A percentile compares a stretch with the other conserved stretches of the same genome.
These are phyloP conservation scores for Kodamaea suecica DNA, from an alignment of 1,139 yeast species.

Conservation along the genomic window DNA sequence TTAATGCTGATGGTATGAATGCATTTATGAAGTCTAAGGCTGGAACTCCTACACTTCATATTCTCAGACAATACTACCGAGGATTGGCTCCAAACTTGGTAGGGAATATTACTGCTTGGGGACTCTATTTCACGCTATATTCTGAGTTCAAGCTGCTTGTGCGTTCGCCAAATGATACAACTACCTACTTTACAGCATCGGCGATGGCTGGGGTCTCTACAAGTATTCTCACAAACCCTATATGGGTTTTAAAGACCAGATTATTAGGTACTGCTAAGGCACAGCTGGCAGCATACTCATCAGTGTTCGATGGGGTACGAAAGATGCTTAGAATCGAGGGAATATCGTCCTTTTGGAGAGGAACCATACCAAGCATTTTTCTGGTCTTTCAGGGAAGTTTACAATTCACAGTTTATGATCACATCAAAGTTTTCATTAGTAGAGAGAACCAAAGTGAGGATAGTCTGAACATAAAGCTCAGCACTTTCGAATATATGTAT, in stretches of 20 bases:
- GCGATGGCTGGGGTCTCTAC: constrained; percentile 70
- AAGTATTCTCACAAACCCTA: constrained; percentile 78
- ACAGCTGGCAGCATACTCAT: constrained; percentile 51
- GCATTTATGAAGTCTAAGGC: background rate
- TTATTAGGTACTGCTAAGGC: constrained; percentile 59
- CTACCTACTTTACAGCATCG: constrained; percentile 37
- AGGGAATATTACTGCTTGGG: constrained; percentile 90
- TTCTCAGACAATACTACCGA: constrained; percentile 49
- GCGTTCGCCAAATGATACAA: constrained; percentile 19
- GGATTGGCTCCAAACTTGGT: constrained; percentile 78
- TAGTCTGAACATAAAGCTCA: constrained; percentile 8
- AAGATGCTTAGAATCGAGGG: constrained; percentile 64
- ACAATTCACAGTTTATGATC: constrained; percentile 83
- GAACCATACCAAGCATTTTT: constrained; percentile 74
- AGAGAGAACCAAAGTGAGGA: constrained; percentile 1
- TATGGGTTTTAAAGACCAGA: constrained; percentile 90
- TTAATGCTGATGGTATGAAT: constrained; percentile 13
- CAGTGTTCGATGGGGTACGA: constrained; percentile 53
- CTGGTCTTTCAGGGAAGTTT: constrained; percentile 88
- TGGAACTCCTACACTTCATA: background rate
- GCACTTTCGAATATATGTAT: constrained; percentile 55
- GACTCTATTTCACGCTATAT: constrained; percentile 75
- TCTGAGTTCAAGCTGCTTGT: constrained; percentile 48
- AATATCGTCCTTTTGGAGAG: constrained; percentile 70
- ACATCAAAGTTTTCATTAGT: constrained; percentile 45